Conservation (phyloP, 192 early-diverging fungal genomes). For the Gryganskiella cystojenkinii region DNA sequence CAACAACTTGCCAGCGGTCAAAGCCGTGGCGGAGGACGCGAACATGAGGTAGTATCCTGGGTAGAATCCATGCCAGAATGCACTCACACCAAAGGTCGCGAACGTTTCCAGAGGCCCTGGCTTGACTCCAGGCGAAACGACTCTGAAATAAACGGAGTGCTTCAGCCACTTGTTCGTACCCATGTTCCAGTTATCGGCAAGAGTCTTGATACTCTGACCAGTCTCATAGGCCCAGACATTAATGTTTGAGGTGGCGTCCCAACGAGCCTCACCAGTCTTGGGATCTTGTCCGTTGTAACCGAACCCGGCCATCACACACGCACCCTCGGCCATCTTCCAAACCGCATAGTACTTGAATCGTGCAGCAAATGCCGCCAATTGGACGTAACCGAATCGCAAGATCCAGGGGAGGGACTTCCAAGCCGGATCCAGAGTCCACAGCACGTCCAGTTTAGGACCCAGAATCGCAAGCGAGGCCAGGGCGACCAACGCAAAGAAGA, state of each 20-base stretch:
- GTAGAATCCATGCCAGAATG: constrained; percentile 97
- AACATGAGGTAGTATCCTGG: constrained; percentile 83
- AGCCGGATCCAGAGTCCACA: constrained; percentile 35
- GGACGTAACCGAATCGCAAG: constrained; percentile 67
- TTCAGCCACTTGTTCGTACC: constrained; percentile 90
- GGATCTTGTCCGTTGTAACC: constrained; percentile 80
- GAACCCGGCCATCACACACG: constrained; percentile 84
- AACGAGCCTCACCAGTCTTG: constrained; percentile 64
- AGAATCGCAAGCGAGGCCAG: constrained; percentile 48
- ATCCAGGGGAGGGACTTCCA: constrained; percentile 42
- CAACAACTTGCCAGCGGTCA: constrained; percentile 29
- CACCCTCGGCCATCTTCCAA: constrained; percentile 92
- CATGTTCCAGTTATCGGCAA: constrained; percentile 92
- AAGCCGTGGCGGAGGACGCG: constrained; percentile 16
- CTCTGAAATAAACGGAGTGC: constrained; percentile 84
- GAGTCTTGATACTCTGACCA: constrained; percentile 76
- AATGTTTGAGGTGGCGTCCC: constrained; percentile 82
- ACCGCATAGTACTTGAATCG: constrained; percentile 89
- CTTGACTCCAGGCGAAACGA: constrained; percentile 62
- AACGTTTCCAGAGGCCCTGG: constrained; percentile 70
- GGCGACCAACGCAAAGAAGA: constrained; percentile 47
- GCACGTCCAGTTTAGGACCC: constrained; percentile 45
- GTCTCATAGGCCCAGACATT: constrained; percentile 79
- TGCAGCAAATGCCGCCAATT: constrained; percentile 67
- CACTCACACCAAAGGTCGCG: constrained; percentile 83